These are phyloP conservation scores for Marchantia polymorpha DNA, from an alignment of 225 moss, liverwort and hornwort species.

Conservation along the genomic window DNA sequence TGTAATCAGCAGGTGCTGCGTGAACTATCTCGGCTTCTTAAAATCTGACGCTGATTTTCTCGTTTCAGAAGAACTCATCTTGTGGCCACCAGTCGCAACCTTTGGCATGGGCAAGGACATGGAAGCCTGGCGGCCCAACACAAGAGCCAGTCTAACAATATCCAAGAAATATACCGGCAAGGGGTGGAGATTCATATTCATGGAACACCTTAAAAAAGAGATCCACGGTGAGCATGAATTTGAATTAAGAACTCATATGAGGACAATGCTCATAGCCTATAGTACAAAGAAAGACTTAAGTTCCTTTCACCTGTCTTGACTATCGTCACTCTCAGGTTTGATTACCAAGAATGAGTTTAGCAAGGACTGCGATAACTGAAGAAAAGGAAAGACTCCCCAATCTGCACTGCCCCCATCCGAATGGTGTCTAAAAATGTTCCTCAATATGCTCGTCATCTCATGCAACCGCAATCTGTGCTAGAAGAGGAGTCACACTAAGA, in stretches of 20 bases:
- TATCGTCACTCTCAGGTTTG: constrained; percentile 13
- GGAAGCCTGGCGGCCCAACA: not conserved
- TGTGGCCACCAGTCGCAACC: not conserved
- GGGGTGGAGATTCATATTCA: not conserved
- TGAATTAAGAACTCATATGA: constrained; percentile 28
- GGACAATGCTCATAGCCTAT: constrained; percentile 32
- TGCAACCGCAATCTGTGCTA: constrained; percentile 9
- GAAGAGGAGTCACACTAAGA: constrained; percentile 8
- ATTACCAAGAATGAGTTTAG: constrained; percentile 16
- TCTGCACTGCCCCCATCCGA: constrained; percentile 16
- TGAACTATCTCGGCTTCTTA: not conserved
- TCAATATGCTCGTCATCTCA: constrained; percentile 8
- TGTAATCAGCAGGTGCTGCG: not conserved
- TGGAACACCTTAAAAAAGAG: constrained; percentile 11
- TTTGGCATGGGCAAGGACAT: not conserved
- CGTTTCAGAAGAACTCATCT: not conserved
- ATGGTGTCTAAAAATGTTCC: constrained; percentile 11
- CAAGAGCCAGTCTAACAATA: not conserved
- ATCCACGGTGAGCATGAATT: constrained; percentile 20
- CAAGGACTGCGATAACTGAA: constrained; percentile 5
- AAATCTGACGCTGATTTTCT: not conserved
- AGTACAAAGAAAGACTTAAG: constrained; percentile 25
- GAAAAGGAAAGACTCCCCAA: constrained; percentile 12
- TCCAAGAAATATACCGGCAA: not conserved
- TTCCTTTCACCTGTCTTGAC: constrained; percentile 18